Percentiles rank a stretch among this genome's conserved stretches.
Evolutionary conservation across 2,329 filamentous ascomycete species (phyloP).

Genomic region (Diatrype stigma): DNA sequence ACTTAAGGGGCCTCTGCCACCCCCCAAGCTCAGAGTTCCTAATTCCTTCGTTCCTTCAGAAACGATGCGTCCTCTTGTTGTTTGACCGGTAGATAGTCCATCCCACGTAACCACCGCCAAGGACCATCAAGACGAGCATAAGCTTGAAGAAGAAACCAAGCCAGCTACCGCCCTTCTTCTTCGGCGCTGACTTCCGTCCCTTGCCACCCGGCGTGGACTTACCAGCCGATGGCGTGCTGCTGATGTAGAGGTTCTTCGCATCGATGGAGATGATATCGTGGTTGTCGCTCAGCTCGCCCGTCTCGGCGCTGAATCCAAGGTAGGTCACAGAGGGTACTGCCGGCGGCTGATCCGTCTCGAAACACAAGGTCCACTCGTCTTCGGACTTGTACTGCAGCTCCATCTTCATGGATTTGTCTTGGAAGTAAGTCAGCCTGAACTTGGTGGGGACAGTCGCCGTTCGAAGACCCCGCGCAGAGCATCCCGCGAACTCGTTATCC

Average conservation of each 20-base stretch:
- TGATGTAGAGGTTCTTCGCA: slow-evolving; percentile 82
- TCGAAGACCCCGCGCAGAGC: slow-evolving; percentile 88
- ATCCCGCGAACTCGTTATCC: slow-evolving; percentile 85
- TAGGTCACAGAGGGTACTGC: slow-evolving; percentile 76
- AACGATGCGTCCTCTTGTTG: slow-evolving; percentile 55
- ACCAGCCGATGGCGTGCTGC: slow-evolving; percentile 40
- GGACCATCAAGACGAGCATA: slow-evolving; percentile 65
- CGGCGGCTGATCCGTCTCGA: slow-evolving; percentile 66
- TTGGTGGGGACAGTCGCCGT: slow-evolving; percentile 77
- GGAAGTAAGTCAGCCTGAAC: slow-evolving; percentile 88
- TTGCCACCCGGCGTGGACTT: slow-evolving; percentile 37
- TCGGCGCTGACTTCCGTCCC: slow-evolving; percentile 35
- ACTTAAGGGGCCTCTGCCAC: not conserved
- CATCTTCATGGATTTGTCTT: slow-evolving; percentile 85
- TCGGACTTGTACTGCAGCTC: slow-evolving; percentile 93
- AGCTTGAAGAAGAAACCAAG: slow-evolving; percentile 73
- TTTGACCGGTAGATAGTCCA: slow-evolving; percentile 77
- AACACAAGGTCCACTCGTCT: slow-evolving; percentile 85
- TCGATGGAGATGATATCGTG: slow-evolving; percentile 90
- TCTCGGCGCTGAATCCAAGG: slow-evolving; percentile 80
- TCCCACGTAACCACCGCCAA: slow-evolving; percentile 76
- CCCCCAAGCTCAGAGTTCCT: slow-evolving; percentile 2
- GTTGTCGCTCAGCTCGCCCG: slow-evolving; percentile 93
- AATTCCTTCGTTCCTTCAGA: slow-evolving; percentile 34
- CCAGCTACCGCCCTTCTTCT: slow-evolving; percentile 48